A percentile compares a stretch with the other conserved stretches of the same genome.
phyloP scores from a whole-genome alignment of 2,329 filamentous ascomycete genomes.

The Mycosphaerelloides madeirae region DNA sequence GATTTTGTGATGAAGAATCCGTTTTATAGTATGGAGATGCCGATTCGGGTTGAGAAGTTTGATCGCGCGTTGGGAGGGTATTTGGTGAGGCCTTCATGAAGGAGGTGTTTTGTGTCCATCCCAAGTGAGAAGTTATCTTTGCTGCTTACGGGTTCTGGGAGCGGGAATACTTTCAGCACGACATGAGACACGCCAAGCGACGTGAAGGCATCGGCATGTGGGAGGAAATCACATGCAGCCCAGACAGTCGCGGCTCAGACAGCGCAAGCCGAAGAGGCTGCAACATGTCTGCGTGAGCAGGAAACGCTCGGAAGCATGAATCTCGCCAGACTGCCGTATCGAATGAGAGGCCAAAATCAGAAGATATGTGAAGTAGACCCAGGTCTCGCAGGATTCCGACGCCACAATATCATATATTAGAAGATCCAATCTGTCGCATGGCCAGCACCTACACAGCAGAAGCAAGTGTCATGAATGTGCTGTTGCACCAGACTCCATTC shows the following conservation, averaged over 20 bases:
- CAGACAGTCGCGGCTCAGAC: too few species aligned
- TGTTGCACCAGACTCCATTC: too few species aligned
- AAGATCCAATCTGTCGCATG: slow-evolving; percentile 12
- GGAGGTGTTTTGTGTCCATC: too few species aligned
- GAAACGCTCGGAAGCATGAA: too few species aligned
- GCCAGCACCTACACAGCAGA: slow-evolving; percentile 18
- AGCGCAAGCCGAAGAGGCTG: too few species aligned
- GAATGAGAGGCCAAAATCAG: background rate
- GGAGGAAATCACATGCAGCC: too few species aligned
- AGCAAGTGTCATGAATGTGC: background rate
- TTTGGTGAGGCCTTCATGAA: slow-evolving; percentile 29
- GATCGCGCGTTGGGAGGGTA: slow-evolving; percentile 57
- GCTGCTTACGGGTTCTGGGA: background rate
- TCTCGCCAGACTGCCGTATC: too few species aligned
- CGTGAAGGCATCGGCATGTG: too few species aligned
- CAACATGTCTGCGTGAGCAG: too few species aligned
- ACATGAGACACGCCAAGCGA: too few species aligned
- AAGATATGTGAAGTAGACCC: background rate
- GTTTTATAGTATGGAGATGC: slow-evolving; percentile 98
- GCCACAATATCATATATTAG: slow-evolving; percentile 1
- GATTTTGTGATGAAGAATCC: slow-evolving; percentile 99
- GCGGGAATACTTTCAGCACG: background rate
- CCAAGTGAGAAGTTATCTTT: background rate
- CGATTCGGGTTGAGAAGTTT: slow-evolving; percentile 89
- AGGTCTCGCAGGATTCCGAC: too few species aligned